A percentile compares a stretch with the other conserved stretches of the same genome.
Conservation (phyloP, 306 rosid genomes). For the Luffa aegyptiaca region DNA sequence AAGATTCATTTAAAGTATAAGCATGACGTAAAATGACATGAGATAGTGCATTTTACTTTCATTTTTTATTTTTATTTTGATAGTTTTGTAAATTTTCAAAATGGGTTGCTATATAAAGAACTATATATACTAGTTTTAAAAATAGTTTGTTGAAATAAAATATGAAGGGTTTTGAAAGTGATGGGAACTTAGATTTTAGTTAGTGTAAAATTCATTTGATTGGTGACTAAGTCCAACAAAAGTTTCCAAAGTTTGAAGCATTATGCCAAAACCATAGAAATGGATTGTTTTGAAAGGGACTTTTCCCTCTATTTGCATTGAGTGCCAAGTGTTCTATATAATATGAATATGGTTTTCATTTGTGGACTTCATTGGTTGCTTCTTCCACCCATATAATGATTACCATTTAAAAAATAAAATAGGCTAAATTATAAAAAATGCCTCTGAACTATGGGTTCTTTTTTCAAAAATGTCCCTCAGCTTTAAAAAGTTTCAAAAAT, state of each 20-base stretch:
- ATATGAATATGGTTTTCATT: background rate
- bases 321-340: background rate
- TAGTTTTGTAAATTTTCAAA: no score
- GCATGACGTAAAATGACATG: no score
- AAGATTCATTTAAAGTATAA: no score
- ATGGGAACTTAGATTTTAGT: background rate
- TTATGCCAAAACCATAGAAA: background rate
- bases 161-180: background rate
- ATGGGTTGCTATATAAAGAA: background rate
- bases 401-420: background rate
- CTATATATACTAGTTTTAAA: background rate
- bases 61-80: background rate
- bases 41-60: background rate
- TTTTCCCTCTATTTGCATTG: background rate
- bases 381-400: background rate
- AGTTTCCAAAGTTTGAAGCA: background rate
- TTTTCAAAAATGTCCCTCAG: no score
- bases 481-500: no score
- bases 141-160: background rate
- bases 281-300: background rate
- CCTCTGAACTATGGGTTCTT: no score
- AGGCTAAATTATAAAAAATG: no score
- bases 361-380: background rate
- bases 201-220: background rate
- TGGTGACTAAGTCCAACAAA: background rate